Evolutionary conservation across 768 basidiomycete genomes (phyloP).

Genomic region (Amanita brunnescens): DNA sequence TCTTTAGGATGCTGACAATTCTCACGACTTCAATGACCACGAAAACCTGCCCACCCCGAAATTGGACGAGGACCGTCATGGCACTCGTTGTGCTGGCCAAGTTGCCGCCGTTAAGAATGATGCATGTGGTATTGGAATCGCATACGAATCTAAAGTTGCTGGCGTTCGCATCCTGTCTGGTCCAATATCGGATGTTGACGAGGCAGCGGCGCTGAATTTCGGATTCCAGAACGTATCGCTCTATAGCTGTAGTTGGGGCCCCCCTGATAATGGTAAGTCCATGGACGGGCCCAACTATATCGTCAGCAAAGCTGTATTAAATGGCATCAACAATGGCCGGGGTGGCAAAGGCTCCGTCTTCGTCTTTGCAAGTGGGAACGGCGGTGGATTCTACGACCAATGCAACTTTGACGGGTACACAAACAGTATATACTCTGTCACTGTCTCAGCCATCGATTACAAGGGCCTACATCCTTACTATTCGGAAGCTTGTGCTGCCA

Average conservation of each 20-base stretch:
- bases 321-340: constrained; percentile 87
- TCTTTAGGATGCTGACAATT: constrained; percentile 71
- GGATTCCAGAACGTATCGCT: constrained; percentile 88
- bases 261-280: constrained; percentile 85
- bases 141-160: constrained; percentile 85
- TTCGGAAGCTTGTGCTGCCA: constrained; percentile 95
- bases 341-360: constrained; percentile 87
- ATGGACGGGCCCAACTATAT: constrained; percentile 94
- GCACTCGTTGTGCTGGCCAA: constrained; percentile 96
- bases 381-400: constrained; percentile 84
- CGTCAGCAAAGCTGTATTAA: constrained; percentile 89
- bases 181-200: constrained; percentile 90
- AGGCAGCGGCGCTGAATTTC: constrained; percentile 91
- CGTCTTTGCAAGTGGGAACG: constrained; percentile 97
- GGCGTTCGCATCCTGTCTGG: constrained; percentile 94
- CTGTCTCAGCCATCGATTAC: constrained; percentile 90
- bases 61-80: constrained; percentile 89
- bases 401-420: constrained; percentile 99
- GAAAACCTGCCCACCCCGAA: constrained; percentile 78
- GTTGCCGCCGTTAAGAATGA: constrained; percentile 89
- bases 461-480: constrained; percentile 94
- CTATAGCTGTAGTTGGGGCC: constrained; percentile 98
- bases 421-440: constrained; percentile 93
- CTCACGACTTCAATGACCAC: constrained; percentile 96
- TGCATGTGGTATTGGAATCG: constrained; percentile 91